A percentile compares a stretch with the other conserved stretches of the same genome.
These are phyloP conservation scores for Euphorbia celastroides DNA, from an alignment of 441 rosid genomes.

Conservation along the genomic window DNA sequence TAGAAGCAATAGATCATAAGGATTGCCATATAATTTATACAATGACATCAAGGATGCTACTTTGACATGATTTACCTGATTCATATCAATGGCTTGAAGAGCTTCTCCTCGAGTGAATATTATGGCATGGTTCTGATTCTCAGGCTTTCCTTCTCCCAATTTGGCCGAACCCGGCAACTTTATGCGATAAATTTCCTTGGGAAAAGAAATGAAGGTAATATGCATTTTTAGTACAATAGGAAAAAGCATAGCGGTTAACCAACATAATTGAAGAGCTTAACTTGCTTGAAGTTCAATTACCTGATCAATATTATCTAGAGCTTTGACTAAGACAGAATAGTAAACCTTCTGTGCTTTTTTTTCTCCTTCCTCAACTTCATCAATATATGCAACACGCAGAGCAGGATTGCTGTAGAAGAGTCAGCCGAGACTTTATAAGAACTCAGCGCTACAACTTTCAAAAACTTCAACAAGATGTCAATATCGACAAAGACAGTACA, in stretches of 20 bases:
- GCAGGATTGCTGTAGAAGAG: slow-evolving; percentile 69
- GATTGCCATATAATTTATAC: neutral
- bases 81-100: slow-evolving; percentile 95
- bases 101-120: too few species aligned
- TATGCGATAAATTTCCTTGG: slow-evolving; percentile 86
- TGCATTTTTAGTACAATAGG: slow-evolving; percentile 6
- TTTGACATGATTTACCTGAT: slow-evolving; percentile 50
- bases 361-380: slow-evolving; percentile 89
- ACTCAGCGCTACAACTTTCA: slow-evolving; percentile 7
- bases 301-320: slow-evolving; percentile 90
- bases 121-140: slow-evolving; percentile 94
- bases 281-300: slow-evolving; percentile 32
- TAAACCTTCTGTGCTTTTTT: slow-evolving; percentile 70
- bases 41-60: neutral
- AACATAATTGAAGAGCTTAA: neutral
- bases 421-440: slow-evolving; percentile 21
- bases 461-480: slow-evolving; percentile 4
- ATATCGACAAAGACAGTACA: slow-evolving; percentile 28
- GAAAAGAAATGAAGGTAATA: slow-evolving; percentile 21
- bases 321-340: slow-evolving; percentile 90
- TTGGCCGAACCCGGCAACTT: slow-evolving; percentile 82
- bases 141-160: slow-evolving; percentile 95
- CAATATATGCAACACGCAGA: too few species aligned
- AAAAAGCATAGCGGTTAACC: neutral
- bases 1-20: slow-evolving; percentile 10